Evolutionary conservation across 2,329 filamentous ascomycete genomes (phyloP), one percentile per base, ranked within the genome.

Genomic region (Metarhizium sp.): DNA sequence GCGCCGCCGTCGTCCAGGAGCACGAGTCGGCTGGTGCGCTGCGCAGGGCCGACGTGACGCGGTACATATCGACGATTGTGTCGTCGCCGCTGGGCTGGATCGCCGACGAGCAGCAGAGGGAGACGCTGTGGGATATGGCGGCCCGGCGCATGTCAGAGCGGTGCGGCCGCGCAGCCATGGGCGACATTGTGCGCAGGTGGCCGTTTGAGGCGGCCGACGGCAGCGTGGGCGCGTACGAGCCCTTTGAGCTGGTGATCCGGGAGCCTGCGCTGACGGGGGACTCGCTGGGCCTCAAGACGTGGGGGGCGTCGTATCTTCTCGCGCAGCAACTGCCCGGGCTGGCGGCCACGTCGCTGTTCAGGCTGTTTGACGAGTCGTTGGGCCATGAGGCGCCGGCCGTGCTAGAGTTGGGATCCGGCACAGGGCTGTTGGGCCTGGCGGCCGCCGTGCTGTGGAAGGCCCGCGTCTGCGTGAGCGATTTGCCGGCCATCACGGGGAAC

Each of bases 281-380:
- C 69, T 88, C 89, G 57, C 77, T 97, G 18, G 94, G 94, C 1
- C 79, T 95, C 68, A 97, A 99, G 71, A 99, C 94, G 0, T 97
- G 94, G 94, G 90, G 88, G 0, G 92, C 91, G 0, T 92, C 91
- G 0, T 95, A 91, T 65, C 79, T 95, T 2, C 82, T 97, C 4
- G 87, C 92, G 0, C 86, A 82, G 61, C 83, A 88, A 29, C 79
- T 97, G 30, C 74, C 75, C 20, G 65, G 65, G 13, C 72, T 84
- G 43, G 70, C 66, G 7, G 69, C 67, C 47, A 74, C 69, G 14
- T 71, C 73, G 0, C 64, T 83, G 25, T 73, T 73, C 36, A 71
- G 75, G 47, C 61, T 81, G 7, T 71, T 83, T 16, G 66, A 69
- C 43, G 64, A 68, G 55, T 66, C 66, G 13, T 58, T 69, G 8